Evolutionary conservation across 176 grass and related monocot species (phyloP).

Genomic region (maize (Zea mays)): DNA sequence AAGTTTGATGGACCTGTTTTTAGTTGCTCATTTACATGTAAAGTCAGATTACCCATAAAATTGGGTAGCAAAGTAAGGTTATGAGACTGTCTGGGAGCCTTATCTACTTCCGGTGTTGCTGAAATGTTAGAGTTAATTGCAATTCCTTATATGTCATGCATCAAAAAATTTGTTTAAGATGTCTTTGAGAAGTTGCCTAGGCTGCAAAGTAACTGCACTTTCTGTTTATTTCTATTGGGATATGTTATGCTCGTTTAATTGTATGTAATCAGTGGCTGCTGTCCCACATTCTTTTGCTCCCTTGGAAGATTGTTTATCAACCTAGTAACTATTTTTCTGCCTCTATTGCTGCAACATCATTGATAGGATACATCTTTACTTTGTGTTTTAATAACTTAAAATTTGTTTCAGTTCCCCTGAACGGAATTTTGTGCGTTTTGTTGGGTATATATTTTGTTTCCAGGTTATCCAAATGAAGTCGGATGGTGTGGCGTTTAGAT

Average conservation of each 20-base stretch:
- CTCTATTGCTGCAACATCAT: background rate
- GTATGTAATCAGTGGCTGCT: background rate
- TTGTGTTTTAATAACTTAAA: background rate
- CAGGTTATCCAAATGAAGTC: conserved; percentile 88
- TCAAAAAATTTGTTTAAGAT: background rate
- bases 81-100: background rate
- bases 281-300: too few relatives aligned
- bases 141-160: background rate
- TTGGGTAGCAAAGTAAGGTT: background rate
- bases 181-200: background rate
- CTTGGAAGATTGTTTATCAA: background rate
- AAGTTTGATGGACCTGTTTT: background rate
- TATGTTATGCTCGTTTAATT: background rate
- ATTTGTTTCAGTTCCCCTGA: background rate
- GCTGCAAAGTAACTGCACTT: background rate
- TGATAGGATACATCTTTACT: background rate
- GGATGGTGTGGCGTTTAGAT: conserved; percentile 82
- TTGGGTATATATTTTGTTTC: background rate
- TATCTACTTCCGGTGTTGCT: background rate
- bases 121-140: background rate
- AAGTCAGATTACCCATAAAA: background rate
- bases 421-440: background rate
- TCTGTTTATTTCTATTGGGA: background rate
- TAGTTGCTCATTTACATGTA: background rate
- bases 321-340: background rate